Evolutionary conservation across 257 asterid species (phyloP).

Genomic region (Nicotiana benthamiana): DNA sequence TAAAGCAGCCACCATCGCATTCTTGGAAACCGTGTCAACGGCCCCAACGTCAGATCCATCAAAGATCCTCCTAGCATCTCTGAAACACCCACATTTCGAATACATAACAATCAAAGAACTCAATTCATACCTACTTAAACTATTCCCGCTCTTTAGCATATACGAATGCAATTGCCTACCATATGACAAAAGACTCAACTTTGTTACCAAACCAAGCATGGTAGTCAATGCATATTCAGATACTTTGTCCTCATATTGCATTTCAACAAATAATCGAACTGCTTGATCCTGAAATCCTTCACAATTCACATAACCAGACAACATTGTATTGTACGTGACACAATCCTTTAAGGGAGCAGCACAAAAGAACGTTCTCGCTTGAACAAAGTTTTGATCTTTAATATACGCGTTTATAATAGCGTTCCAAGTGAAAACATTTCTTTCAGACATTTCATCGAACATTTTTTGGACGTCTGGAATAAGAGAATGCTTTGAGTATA

Average conservation of each 20-base stretch:
- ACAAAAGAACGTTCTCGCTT: conserved; percentile 43
- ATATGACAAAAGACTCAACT: conserved; percentile 28
- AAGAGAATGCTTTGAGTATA: conserved; percentile 40
- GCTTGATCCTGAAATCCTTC: conserved; percentile 45
- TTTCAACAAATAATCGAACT: conserved; percentile 38
- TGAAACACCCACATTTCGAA: conserved; percentile 65
- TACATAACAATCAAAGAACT: conserved; percentile 87
- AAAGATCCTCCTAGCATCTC: conserved; percentile 44
- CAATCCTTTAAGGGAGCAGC: conserved; percentile 56
- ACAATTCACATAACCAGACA: conserved; percentile 55
- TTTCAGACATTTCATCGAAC: conserved; percentile 77
- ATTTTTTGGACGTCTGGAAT: conserved; percentile 40
- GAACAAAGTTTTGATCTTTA: conserved; percentile 36
- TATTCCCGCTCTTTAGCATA: conserved; percentile 73
- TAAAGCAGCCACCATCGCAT: conserved; percentile 72
- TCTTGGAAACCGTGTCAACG: conserved; percentile 62
- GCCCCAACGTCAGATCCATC: conserved; percentile 12
- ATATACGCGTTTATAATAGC: conserved; percentile 50
- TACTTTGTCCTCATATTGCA: conserved; percentile 38
- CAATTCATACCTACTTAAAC: conserved; percentile 47
- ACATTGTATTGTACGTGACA: conserved; percentile 61
- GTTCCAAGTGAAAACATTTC: conserved; percentile 78
- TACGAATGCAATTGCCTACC: conserved; percentile 68
- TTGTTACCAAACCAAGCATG: conserved; percentile 64
- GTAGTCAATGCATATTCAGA: conserved; percentile 79